phyloP scores from a whole-genome alignment of 176 grass and related monocot genomes.

The Carex pumila region DNA sequence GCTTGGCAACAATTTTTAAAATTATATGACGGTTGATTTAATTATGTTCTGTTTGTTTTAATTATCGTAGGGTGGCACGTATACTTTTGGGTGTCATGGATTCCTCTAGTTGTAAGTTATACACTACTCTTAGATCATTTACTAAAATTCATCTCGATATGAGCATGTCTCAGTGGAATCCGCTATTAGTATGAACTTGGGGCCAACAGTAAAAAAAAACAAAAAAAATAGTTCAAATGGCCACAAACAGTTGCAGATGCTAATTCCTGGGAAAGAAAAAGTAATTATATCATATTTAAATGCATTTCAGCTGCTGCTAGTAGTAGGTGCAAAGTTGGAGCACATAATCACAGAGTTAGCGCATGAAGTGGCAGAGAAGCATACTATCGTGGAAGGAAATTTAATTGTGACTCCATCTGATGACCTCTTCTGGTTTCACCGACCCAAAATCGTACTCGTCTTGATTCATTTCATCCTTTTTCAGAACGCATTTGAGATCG shows the following conservation, averaged over 20 bases:
- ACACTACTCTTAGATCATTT: neutral
- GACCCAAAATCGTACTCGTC: slow-evolving; percentile 59
- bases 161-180: neutral
- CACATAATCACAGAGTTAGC: slow-evolving; percentile 77
- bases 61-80: slow-evolving; percentile 52
- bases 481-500: slow-evolving; percentile 77
- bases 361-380: slow-evolving; percentile 56
- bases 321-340: slow-evolving; percentile 73
- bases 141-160: neutral
- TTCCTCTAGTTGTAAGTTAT: slow-evolving; percentile 73
- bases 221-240: neutral
- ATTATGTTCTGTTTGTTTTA: too few relatives aligned
- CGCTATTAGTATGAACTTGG: neutral
- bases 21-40: neutral
- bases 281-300: neutral
- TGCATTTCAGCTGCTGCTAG: slow-evolving; percentile 36
- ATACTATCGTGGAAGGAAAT: slow-evolving; percentile 35
- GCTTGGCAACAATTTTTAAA: neutral
- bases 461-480: slow-evolving; percentile 78
- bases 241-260: neutral
- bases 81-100: slow-evolving; percentile 62
- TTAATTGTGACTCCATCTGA: slow-evolving; percentile 66
- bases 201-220: neutral
- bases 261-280: neutral
- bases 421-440: slow-evolving; percentile 61